phyloP scores from a whole-genome alignment of 352 stramenopile genomes.

The Peronospora farinosa region DNA sequence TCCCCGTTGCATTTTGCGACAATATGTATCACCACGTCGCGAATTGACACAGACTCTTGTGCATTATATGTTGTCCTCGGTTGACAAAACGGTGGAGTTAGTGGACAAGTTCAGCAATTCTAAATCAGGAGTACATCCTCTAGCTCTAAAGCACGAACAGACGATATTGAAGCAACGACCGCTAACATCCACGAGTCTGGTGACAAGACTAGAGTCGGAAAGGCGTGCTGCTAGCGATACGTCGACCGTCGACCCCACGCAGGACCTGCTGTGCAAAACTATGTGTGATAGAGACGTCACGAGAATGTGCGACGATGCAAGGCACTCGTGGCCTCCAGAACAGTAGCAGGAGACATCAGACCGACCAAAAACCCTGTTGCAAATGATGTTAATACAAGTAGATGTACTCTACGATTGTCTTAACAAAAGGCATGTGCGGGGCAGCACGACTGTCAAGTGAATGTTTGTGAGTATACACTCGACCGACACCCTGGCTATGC shows the following conservation, averaged over 20 bases:
- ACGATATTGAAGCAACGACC: conserved; percentile 3
- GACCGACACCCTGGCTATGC: conserved; percentile 5
- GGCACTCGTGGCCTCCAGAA: background rate
- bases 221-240: conserved; percentile 10
- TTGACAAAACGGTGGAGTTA: background rate
- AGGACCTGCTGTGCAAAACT: conserved; percentile 8
- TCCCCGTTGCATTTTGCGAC: background rate
- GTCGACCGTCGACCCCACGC: conserved; percentile 2
- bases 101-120: background rate
- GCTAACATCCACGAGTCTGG: conserved; percentile 3
- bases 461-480: conserved; percentile 11
- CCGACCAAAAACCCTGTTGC: too few species aligned
- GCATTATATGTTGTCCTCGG: background rate
- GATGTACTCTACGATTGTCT: too few species aligned
- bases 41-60: conserved; percentile 8
- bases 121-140: background rate
- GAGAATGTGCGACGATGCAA: conserved; percentile 3
- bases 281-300: conserved; percentile 6
- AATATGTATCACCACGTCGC: background rate
- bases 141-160: background rate
- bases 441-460: background rate
- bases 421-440: too few species aligned
- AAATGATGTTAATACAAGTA: too few species aligned
- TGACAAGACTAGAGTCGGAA: background rate
- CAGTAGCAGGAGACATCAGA: too few species aligned